Base-by-base conservation (phyloP, 768 basidiomycete species). In the Lenzites betulinus region DNA sequence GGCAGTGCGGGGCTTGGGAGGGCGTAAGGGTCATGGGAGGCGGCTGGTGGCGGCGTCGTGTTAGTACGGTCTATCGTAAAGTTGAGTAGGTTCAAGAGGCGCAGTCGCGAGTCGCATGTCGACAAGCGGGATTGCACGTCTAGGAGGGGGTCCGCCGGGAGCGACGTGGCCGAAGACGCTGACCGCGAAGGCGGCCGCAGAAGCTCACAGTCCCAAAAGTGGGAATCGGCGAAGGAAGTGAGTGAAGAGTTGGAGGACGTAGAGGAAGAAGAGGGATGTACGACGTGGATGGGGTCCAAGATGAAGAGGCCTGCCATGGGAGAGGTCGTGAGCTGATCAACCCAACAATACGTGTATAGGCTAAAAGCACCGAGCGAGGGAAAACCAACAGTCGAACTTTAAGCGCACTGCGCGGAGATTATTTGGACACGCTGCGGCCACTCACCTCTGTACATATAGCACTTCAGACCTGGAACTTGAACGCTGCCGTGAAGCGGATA, bases 91-190 rank as follows among this genome's bases (percentile, higher is more conserved):
- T 50, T 28, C 43, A 51, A 44, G 50, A 57, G 58, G 30, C 60
- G 59, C 38, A 41, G 42, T 50, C 50, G 60, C 36, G 54, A 51
- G 42, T 51, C 50, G 64, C 60, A 59, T 62, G 58, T 48, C 54
- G 60, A 51, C 8, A 52, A 39, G 36, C 22, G 36, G 30, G 20
- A 6, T 28, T 41, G 42, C 54, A 22, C 18, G 25, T 26, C 18
- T 20, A 16, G 49, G 28, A 13, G 22, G 33, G 39, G 15, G 48
- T 39, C 15, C 33, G 60, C 49, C 22, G 25, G 35, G 2, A 51
- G 41, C 38, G 60, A 51, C 42, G 48, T 42, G n/a, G 48, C 56
- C 18, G 33, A 23, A 30, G 54, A 51, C 49, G 56, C 22, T 39
- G 56, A 22, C 22, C 39, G 47, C 23, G 33, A 54, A 20, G 42